phyloP scores from a whole-genome alignment of 1,284 basidiomycete genomes.

The Ganoderma leucocontextum region DNA sequence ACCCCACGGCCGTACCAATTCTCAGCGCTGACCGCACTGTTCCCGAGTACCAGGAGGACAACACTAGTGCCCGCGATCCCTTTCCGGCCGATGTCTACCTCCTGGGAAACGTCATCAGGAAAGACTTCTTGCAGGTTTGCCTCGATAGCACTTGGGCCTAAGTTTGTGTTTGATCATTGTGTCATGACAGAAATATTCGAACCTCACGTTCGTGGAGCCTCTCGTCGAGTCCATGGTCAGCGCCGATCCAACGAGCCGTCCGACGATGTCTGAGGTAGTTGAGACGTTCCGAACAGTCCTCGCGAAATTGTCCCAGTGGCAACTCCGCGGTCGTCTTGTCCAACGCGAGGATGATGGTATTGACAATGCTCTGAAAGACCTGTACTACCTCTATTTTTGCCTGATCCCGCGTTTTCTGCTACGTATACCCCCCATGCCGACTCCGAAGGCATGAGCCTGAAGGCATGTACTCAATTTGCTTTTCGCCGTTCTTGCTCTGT shows the following conservation, averaged over 20 bases:
- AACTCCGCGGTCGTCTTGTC: not conserved
- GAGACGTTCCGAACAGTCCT: not conserved
- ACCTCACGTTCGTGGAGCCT: conserved; percentile 9
- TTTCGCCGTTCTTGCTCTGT: not conserved
- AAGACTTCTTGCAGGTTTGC: conserved; percentile 13
- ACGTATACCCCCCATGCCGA: not conserved
- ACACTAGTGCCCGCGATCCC: conserved; percentile 26
- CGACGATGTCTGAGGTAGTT: not conserved
- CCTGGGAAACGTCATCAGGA: conserved; percentile 40
- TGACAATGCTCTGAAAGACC: not conserved
- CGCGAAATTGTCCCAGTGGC: not conserved
- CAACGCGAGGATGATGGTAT: not conserved
- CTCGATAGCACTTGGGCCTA: not conserved
- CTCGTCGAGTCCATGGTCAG: conserved; percentile 3
- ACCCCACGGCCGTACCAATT: conserved; percentile 37
- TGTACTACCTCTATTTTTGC: not conserved
- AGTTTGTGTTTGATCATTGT: not conserved
- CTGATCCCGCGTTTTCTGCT: not conserved
- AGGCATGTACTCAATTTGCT: not conserved
- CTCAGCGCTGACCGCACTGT: conserved; percentile 42
- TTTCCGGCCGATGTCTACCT: conserved; percentile 35
- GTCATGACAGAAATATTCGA: conserved; percentile 3
- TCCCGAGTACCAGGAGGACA: conserved; percentile 19
- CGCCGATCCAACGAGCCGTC: not conserved
- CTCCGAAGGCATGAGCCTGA: not conserved